These are phyloP conservation scores for Dictyostelium discoideum DNA, from an alignment of 78 protist genomes.

Conservation along the genomic window dicty_2.7 NC_007088.5:5513501-5514000, in stretches of 20 bases:
- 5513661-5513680: slow-evolving; percentile 98
- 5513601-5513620: slow-evolving; percentile 90
- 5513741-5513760: slow-evolving; percentile 99
- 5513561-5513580: slow-evolving; percentile 87
- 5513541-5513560: slow-evolving; percentile 92
- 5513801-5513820: slow-evolving; percentile 94
- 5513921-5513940: slow-evolving; percentile 98
- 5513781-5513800: slow-evolving; percentile 91
- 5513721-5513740: slow-evolving; percentile 99
- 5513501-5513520: slow-evolving; percentile 88
- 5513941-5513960: slow-evolving; percentile 98
- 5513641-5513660: slow-evolving; percentile 91
- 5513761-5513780: slow-evolving; percentile 99
- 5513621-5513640: slow-evolving; percentile 42
- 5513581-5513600: slow-evolving; percentile 24
- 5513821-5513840: slow-evolving; percentile 99
- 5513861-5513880: slow-evolving; percentile 99
- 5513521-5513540: slow-evolving; percentile 97
- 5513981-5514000: slow-evolving; percentile 89
- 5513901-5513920: slow-evolving; percentile 68
- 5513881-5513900: slow-evolving; percentile 94
- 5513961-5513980: slow-evolving; percentile 89
- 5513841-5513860: slow-evolving; percentile 96
- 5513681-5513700: slow-evolving; percentile 76
- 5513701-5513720: slow-evolving; percentile 93